A percentile compares a stretch with the other conserved stretches of the same genome.
Conservation (phyloP, 805 yeast genomes). For the Cyberlindnera bimundalis region DNA sequence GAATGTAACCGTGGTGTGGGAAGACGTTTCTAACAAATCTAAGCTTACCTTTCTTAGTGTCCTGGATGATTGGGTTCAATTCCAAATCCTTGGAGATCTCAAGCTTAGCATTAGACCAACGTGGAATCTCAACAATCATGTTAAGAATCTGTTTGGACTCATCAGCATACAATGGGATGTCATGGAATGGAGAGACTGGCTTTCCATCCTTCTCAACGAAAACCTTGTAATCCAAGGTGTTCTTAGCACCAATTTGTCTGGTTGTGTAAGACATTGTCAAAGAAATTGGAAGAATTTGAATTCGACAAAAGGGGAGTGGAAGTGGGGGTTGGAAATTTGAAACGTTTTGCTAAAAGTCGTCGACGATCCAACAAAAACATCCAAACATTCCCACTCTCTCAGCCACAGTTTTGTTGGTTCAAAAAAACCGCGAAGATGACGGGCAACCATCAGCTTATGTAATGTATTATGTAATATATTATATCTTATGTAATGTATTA, state of each 20-base stretch:
- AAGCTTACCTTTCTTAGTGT: conserved; percentile 67
- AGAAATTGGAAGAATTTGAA: no score
- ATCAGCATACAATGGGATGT: conserved; percentile 56
- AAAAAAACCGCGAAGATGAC: no score
- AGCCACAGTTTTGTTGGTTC: background rate
- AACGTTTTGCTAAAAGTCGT: background rate
- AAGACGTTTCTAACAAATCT: conserved; percentile 76
- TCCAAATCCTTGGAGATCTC: conserved; percentile 59
- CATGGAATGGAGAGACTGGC: conserved; percentile 88
- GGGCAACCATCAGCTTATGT: background rate
- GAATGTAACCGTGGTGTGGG: conserved; percentile 83
- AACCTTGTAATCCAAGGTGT: conserved; percentile 91
- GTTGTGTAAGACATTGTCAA: conserved; percentile 50
- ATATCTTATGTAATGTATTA: background rate
- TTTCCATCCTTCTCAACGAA: conserved; percentile 91
- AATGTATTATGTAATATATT: no score
- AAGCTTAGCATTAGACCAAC: conserved; percentile 82
- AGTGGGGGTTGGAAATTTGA: background rate
- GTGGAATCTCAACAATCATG: conserved; percentile 74
- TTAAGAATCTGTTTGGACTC: conserved; percentile 42
- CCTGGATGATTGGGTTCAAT: conserved; percentile 81
- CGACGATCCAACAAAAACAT: background rate
- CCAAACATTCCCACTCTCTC: background rate
- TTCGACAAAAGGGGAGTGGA: background rate
- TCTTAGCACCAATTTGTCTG: conserved; percentile 93